These are phyloP conservation scores for Aegilops longissima DNA, from an alignment of 176 grass and related monocot genomes.

Conservation along the genomic window DNA sequence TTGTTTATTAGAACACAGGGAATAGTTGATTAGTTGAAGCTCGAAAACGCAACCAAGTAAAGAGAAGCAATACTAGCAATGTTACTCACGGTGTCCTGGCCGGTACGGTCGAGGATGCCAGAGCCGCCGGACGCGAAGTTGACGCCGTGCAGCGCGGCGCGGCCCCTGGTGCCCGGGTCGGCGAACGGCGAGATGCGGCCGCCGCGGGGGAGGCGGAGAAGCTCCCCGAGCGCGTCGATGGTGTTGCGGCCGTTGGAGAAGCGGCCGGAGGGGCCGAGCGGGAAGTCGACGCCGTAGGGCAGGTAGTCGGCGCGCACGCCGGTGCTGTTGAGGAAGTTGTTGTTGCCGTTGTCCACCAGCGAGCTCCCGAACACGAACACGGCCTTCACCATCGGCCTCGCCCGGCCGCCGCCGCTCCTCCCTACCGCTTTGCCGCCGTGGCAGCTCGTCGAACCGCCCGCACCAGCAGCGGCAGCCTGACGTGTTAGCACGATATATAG, in stretches of 20 bases:
- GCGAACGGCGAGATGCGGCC: slow-evolving; percentile 55
- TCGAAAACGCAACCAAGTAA: background rate
- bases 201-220: slow-evolving; percentile 38
- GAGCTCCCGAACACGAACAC: slow-evolving; percentile 86
- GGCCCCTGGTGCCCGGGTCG: slow-evolving; percentile 43
- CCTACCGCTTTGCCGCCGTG: background rate
- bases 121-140: slow-evolving; percentile 78
- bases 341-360: slow-evolving; percentile 77
- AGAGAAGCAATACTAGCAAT: background rate
- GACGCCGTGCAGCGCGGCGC: slow-evolving; percentile 42
- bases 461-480: background rate
- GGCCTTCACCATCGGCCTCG: background rate
- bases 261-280: slow-evolving; percentile 55
- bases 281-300: slow-evolving; percentile 79
- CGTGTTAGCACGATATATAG: slow-evolving; percentile 13
- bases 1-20: no score
- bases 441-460: background rate
- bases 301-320: slow-evolving; percentile 63
- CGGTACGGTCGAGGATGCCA: slow-evolving; percentile 66
- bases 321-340: slow-evolving; percentile 58
- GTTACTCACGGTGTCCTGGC: slow-evolving; percentile 22
- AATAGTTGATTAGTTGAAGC: no score
- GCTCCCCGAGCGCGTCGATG: slow-evolving; percentile 64
- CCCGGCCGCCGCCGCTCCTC: background rate
- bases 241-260: slow-evolving; percentile 76